These are phyloP conservation scores for Rhynchospora pubera DNA, from an alignment of 176 grass and related monocot genomes.

Conservation along the genomic window DNA sequence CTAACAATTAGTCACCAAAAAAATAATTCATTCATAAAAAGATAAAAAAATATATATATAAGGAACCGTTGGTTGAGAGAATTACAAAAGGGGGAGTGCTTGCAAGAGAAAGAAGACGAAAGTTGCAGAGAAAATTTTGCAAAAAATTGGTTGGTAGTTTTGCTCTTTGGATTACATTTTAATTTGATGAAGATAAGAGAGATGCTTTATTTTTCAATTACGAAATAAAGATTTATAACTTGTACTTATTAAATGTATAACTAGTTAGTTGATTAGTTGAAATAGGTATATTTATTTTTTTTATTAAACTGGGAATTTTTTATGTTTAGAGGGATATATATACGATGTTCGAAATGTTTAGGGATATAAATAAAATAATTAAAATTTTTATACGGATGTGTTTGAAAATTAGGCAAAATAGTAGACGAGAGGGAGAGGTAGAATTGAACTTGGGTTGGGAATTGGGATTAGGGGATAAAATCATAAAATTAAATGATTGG, in stretches of 20 bases:
- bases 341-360: neutral
- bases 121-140: neutral
- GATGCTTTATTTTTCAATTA: too few species aligned
- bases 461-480: neutral
- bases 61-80: neutral
- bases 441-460: neutral
- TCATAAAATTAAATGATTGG: slow-evolving; percentile 3
- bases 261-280: too few species aligned
- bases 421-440: neutral
- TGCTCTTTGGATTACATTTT: neutral
- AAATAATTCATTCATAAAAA: too few species aligned
- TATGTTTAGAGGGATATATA: neutral
- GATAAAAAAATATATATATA: too few species aligned
- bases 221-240: too few species aligned
- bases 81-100: neutral
- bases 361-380: neutral
- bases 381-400: neutral
- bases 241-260: too few species aligned
- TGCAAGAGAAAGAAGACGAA: too few species aligned
- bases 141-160: neutral
- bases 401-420: neutral
- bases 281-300: too few species aligned
- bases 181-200: neutral
- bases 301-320: neutral
- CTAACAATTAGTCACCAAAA: too few species aligned